Conservation (phyloP, 129 eudicot genomes). For the Erigeron canadensis region DNA sequence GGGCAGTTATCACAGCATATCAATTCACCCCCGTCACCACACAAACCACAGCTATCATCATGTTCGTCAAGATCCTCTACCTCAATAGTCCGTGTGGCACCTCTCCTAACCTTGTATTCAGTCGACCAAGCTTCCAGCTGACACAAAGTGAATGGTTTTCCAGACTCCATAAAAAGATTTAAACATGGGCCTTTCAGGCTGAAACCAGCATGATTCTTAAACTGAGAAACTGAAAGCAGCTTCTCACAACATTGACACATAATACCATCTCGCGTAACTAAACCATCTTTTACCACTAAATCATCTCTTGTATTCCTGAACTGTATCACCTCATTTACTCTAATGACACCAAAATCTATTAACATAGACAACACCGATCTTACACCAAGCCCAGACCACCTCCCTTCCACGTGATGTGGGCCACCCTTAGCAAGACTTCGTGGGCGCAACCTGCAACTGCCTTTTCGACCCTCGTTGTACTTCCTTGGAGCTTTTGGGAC, state of each 20-base stretch:
- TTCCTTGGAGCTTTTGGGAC: slow-evolving; percentile 55
- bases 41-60: slow-evolving; percentile 94
- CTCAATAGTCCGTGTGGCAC: slow-evolving; percentile 50
- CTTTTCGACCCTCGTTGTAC: slow-evolving; percentile 66
- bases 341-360: slow-evolving; percentile 64
- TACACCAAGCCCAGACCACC: slow-evolving; percentile 55
- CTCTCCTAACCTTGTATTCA: slow-evolving; percentile 82
- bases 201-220: slow-evolving; percentile 83
- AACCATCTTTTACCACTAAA: slow-evolving; percentile 73
- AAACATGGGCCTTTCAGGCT: slow-evolving; percentile 60
- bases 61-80: slow-evolving; percentile 67
- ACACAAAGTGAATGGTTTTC: slow-evolving; percentile 77
- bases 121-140: slow-evolving; percentile 98
- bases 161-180: slow-evolving; percentile 86
- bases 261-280: slow-evolving; percentile 72
- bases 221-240: slow-evolving; percentile 69
- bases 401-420: slow-evolving; percentile 46
- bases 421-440: slow-evolving; percentile 65
- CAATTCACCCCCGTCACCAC: slow-evolving; percentile 97
- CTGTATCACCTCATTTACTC: slow-evolving; percentile 66
- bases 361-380: slow-evolving; percentile 80
- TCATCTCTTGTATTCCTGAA: slow-evolving; percentile 62
- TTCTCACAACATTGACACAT: slow-evolving; percentile 72
- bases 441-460: slow-evolving; percentile 81
- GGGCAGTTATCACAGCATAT: slow-evolving; percentile 98